Percentiles rank a stretch among this genome's conserved stretches.
Evolutionary conservation across 768 basidiomycete genomes (phyloP).

Genomic region (Boletus insuetus): DNA sequence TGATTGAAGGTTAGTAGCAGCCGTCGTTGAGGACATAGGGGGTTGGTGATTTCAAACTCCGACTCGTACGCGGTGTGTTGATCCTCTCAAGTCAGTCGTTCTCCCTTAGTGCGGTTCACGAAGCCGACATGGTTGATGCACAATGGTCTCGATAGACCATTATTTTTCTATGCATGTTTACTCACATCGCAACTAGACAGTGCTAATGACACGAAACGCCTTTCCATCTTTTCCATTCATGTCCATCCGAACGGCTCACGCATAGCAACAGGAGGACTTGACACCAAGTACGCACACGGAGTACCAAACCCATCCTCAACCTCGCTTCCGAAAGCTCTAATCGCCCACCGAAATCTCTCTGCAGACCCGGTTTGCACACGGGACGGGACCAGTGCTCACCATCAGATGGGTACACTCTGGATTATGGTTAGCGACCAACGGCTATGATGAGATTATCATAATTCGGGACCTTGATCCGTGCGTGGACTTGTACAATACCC

Average conservation of each 20-base stretch:
- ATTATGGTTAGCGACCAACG: conserved; percentile 93
- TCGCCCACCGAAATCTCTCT: conserved; percentile 80
- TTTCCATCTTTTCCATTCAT: conserved; percentile 88
- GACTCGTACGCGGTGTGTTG: too few species aligned
- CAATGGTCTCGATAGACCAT: conserved; percentile 43
- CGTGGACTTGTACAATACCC: conserved; percentile 29
- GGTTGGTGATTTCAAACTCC: too few species aligned
- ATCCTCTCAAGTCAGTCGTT: background rate
- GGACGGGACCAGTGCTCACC: conserved; percentile 91
- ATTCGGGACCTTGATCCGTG: conserved; percentile 97
- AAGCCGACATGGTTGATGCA: conserved; percentile 89
- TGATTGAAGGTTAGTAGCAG: too few species aligned
- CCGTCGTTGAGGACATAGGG: too few species aligned
- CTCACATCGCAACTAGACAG: conserved; percentile 30
- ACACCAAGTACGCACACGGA: conserved; percentile 96
- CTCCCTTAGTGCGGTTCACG: conserved; percentile 68
- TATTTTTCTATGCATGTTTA: background rate
- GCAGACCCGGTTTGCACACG: conserved; percentile 90
- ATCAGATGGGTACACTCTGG: conserved; percentile 95
- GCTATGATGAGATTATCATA: conserved; percentile 94
- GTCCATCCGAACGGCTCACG: conserved; percentile 95
- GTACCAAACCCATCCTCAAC: conserved; percentile 88
- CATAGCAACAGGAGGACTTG: conserved; percentile 95
- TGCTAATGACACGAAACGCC: conserved; percentile 56
- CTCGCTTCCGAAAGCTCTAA: conserved; percentile 61